Evolutionary conservation across 352 stramenopile species (phyloP).

Genomic region (Phytopythium boreale): DNA sequence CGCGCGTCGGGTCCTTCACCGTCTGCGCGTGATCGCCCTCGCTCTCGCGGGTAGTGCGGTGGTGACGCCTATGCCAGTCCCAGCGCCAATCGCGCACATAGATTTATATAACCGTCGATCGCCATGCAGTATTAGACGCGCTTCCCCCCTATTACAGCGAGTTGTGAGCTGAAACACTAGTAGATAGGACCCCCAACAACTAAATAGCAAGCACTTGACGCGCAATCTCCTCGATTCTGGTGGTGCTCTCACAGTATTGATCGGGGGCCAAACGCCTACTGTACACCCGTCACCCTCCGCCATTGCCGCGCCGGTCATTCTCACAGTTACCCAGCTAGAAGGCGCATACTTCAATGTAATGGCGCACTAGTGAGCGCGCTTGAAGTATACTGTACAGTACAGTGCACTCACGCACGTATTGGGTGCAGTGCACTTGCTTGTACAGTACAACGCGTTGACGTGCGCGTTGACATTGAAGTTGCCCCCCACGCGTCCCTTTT

Average conservation of each 20-base stretch:
- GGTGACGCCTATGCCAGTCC: not conserved
- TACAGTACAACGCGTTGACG: not conserved
- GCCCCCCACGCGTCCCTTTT: not conserved
- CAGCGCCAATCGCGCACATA: not conserved
- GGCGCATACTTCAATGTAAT: too few species aligned
- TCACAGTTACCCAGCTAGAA: too few species aligned
- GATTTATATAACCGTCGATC: constrained; percentile 5
- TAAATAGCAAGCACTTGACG: not conserved
- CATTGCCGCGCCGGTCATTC: not conserved
- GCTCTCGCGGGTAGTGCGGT: not conserved
- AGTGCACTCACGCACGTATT: too few species aligned
- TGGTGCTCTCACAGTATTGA: too few species aligned
- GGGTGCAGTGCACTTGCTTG: too few species aligned
- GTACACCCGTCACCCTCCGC: too few species aligned
- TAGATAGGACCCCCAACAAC: not conserved
- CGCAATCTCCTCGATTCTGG: not conserved
- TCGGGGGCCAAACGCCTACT: too few species aligned
- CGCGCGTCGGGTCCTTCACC: constrained; percentile 60
- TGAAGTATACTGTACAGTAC: too few species aligned
- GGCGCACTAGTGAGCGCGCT: too few species aligned
- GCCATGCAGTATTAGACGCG: not conserved
- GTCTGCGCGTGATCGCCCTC: constrained; percentile 22
- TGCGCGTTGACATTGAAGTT: not conserved
- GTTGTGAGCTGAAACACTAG: not conserved
- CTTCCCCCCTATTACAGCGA: not conserved